Evolutionary conservation across 495 filamentous ascomycete species (phyloP), one percentile per base, ranked within the genome.

Genomic region (Penicillium tannophilum): DNA sequence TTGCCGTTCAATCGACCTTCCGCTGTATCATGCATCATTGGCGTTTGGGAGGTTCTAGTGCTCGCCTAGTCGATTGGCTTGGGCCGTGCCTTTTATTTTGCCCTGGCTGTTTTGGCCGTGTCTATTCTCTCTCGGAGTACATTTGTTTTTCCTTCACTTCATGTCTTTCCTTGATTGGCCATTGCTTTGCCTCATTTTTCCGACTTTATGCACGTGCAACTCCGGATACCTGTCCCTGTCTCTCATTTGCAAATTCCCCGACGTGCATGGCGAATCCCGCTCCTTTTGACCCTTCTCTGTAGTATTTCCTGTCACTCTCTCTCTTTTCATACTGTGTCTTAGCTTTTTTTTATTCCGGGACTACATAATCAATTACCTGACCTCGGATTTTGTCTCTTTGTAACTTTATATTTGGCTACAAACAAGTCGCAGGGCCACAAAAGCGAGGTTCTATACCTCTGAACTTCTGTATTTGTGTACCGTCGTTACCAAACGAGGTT

Each of bases 11-110:
- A 39, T 60, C 42, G 59, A 58, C 53, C 42, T 30, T 63, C 68
- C 63, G 64, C 65, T 69, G 68, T 70, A 73, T 70, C 64, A 75
- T 78, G 75, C 75, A 78, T 78, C 66, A 73, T 59, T 68, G 75
- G 75, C 70, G 75, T 75, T 73, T 72, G 72, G 73, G 73, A 62
- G 68, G 72, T 65, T 71, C 30, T 35, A 58, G 50, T 70, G 59
- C 58, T 56, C 39, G 51, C 58, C 56, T 54, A 56, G 52, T 63
- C 55, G 39, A 60, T 68, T 68, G 60, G 50, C 36, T 56, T 44
- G 48, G 59, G 57, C 54, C 61, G 42, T 64, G 49, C 54, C 39
- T 49, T 63, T 55, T 57, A 20, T 19, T 59, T 61, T 52, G 5
- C 59, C 43, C 10, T 11, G 30, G 17, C 63, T 55, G 48, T 62